Base-by-base conservation (phyloP, 1,284 basidiomycete species). In the Moniliella sp. region DNA sequence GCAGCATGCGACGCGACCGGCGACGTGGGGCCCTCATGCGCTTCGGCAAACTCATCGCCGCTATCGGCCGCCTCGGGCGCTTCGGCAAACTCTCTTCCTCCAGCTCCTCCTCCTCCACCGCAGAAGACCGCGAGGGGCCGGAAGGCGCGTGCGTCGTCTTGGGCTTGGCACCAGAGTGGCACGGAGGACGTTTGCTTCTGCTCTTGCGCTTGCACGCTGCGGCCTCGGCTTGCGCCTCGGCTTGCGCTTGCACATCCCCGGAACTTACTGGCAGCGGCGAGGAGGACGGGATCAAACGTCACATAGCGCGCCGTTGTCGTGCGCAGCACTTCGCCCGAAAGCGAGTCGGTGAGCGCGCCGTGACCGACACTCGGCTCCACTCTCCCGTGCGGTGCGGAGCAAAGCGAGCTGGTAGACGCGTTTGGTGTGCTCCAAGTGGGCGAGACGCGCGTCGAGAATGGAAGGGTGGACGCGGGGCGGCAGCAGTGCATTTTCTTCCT, bases 251-350 rank as follows among this genome's bases (percentile, higher is more conserved):
- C 18, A 46, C 39, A 18, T 45, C 36, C 33, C 35, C 3, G 38
- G 36, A 21, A 47, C 32, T 2, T 32, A n/a, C n/a, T 30, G 7
- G 46, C 46, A 18, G 46, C 41, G 14, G 41, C 36, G 15, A 57
- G 26, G 23, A 45, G 39, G 7, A 40, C 44, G 3, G 47, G 35
- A 18, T 57, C 52, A 27, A 57, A 54, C 28, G 46, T 48, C 27
- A 57, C 52, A 33, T 56, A 47, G 36, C 49, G 53, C 27, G 30
- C 39, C 11, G 55, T 50, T 9, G 50, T 34, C 11, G 46, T 44
- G 28, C 44, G 45, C 25, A 57, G 32, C 15, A 47, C 42, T 27
- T 52, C 45, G 5, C 50, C 49, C 7, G 44, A 15, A 14, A 18
- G 17, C 12, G 29, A 31, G 5, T 13, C 29, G 21, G 18, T 25